A percentile compares a stretch with the other conserved stretches of the same genome.
phyloP scores from a whole-genome alignment of 2,329 filamentous ascomycete genomes.

The Mycogone perniciosa region DNA sequence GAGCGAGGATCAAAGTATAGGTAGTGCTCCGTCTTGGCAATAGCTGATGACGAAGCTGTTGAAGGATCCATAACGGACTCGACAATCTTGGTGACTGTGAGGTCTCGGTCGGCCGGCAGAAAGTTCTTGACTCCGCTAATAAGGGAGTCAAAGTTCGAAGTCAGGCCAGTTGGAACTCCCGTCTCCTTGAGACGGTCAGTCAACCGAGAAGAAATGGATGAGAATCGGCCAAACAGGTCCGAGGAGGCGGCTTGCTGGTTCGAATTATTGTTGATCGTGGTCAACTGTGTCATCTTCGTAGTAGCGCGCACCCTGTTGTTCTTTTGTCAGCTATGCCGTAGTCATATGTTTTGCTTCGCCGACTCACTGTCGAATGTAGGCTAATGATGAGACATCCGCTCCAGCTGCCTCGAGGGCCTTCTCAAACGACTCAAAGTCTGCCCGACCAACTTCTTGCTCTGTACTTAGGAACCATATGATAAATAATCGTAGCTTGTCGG shows the following conservation, averaged over 20 bases:
- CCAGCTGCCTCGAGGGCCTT: slow-evolving; percentile 72
- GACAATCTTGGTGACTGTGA: slow-evolving; percentile 95
- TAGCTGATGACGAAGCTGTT: slow-evolving; percentile 81
- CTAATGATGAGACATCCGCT: slow-evolving; percentile 67
- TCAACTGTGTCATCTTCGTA: slow-evolving; percentile 97
- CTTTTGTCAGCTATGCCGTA: slow-evolving; percentile 16
- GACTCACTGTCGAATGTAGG: slow-evolving; percentile 77
- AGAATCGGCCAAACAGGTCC: slow-evolving; percentile 90
- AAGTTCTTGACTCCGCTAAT: slow-evolving; percentile 98
- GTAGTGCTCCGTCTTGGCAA: slow-evolving; percentile 93
- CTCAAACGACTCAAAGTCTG: slow-evolving; percentile 81
- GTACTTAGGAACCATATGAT: slow-evolving; percentile 96
- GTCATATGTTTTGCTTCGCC: not conserved
- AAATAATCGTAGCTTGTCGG: slow-evolving; percentile 88
- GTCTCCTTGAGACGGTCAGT: slow-evolving; percentile 93
- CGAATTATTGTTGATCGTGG: slow-evolving; percentile 74
- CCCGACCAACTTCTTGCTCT: slow-evolving; percentile 76
- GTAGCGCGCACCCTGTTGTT: slow-evolving; percentile 71
- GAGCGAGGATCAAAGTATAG: slow-evolving; percentile 95
- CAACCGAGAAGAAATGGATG: slow-evolving; percentile 80
- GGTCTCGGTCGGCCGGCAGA: slow-evolving; percentile 88
- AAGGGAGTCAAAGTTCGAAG: slow-evolving; percentile 84
- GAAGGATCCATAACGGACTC: slow-evolving; percentile 97
- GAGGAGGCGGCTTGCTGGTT: slow-evolving; percentile 55
- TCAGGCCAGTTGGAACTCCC: slow-evolving; percentile 60